These are phyloP conservation scores for Metarhizium robertsii DNA, from an alignment of 2,329 filamentous ascomycete genomes.

Conservation along the genomic window DNA sequence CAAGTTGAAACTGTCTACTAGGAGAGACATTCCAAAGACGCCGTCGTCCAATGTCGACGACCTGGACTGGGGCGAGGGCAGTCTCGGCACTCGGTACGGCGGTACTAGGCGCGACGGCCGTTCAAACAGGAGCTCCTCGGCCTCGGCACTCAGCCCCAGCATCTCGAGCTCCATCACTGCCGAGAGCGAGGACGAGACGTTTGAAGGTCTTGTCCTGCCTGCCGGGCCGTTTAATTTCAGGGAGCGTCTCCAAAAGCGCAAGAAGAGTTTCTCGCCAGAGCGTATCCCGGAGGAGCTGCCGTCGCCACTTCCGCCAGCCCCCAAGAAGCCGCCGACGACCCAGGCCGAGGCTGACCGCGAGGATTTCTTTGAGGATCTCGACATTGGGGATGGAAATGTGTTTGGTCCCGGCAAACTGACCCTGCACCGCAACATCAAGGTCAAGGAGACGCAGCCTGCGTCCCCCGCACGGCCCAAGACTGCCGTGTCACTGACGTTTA, in stretches of 20 bases:
- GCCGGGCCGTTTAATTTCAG: slow-evolving; percentile 75
- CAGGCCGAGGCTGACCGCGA: slow-evolving; percentile 45
- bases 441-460: slow-evolving; percentile 61
- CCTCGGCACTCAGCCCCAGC: slow-evolving; percentile 85
- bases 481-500: slow-evolving; percentile 83
- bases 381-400: slow-evolving; percentile 74
- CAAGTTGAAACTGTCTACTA: slow-evolving; percentile 54
- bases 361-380: slow-evolving; percentile 78
- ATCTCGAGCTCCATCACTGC: slow-evolving; percentile 82
- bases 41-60: slow-evolving; percentile 59
- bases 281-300: slow-evolving; percentile 31
- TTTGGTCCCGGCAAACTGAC: slow-evolving; percentile 75
- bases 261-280: slow-evolving; percentile 49
- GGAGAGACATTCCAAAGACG: slow-evolving; percentile 53
- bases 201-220: slow-evolving; percentile 83
- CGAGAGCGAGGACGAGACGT: slow-evolving; percentile 88
- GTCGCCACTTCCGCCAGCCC: slow-evolving; percentile 8
- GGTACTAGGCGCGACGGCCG: slow-evolving; percentile 74
- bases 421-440: slow-evolving; percentile 83
- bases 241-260: slow-evolving; percentile 65
- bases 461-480: slow-evolving; percentile 66
- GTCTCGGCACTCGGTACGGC: slow-evolving; percentile 80
- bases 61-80: slow-evolving; percentile 90
- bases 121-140: slow-evolving; percentile 75
- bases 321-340: slow-evolving; percentile 16